phyloP scores from a whole-genome alignment of 2,329 filamentous ascomycete species.

The Pseudocercospora musae region DNA sequence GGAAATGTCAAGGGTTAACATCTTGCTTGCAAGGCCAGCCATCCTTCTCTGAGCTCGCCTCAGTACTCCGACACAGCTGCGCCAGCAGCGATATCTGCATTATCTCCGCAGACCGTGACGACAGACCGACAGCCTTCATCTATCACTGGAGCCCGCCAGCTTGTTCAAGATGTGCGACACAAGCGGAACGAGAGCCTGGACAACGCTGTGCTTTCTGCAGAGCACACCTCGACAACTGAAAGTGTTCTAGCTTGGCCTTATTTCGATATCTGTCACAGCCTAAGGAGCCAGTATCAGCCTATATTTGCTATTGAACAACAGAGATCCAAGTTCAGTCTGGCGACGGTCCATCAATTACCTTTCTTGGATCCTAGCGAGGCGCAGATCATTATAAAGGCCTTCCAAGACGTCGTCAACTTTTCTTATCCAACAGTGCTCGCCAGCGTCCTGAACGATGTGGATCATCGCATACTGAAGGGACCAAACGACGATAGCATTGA shows the following conservation, averaged over 20 bases:
- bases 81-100: not conserved
- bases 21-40: not conserved
- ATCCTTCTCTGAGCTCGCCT: not conserved
- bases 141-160: slow-evolving; percentile 10
- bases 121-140: slow-evolving; percentile 9
- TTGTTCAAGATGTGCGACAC: slow-evolving; percentile 10
- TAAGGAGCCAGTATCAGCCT: slow-evolving; percentile 11
- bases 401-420: slow-evolving; percentile 8
- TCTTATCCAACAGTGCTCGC: slow-evolving; percentile 10
- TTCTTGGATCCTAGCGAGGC: slow-evolving; percentile 7
- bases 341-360: not conserved
- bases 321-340: not conserved
- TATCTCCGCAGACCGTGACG: slow-evolving; percentile 7
- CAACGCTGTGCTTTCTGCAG: slow-evolving; percentile 13
- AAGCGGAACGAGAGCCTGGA: slow-evolving; percentile 13
- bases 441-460: slow-evolving; percentile 5
- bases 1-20: not conserved
- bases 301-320: slow-evolving; percentile 17
- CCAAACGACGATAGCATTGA: slow-evolving; percentile 8
- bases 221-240: slow-evolving; percentile 15
- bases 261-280: slow-evolving; percentile 10
- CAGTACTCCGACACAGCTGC: not conserved
- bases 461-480: slow-evolving; percentile 7
- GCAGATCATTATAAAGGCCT: slow-evolving; percentile 1
- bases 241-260: slow-evolving; percentile 14